A percentile compares a stretch with the other conserved stretches of the same genome.
phyloP scores from a whole-genome alignment of 140 eudicot species.

The Ambrosia hybrid region DNA sequence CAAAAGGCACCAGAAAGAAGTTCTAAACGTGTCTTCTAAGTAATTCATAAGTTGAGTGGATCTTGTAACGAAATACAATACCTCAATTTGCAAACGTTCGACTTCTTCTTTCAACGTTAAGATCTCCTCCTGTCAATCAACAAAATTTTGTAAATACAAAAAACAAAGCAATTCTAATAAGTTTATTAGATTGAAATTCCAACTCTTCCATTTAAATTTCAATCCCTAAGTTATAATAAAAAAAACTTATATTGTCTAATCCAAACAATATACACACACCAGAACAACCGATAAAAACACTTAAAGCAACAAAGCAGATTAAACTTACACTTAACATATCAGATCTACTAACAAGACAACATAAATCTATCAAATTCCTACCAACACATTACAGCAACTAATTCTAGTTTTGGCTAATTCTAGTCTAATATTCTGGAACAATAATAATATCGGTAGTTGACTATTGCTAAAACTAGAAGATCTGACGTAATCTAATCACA shows the following conservation, averaged over 20 bases:
- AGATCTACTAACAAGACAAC: neutral
- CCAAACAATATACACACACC: neutral
- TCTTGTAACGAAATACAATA: slow-evolving; percentile 20
- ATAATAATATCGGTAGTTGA: neutral
- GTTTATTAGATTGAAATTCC: neutral
- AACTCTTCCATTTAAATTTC: slow-evolving; percentile 21
- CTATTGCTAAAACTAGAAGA: slow-evolving; percentile 5
- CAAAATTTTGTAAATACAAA: slow-evolving; percentile 6
- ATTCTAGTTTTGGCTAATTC: slow-evolving; percentile 2
- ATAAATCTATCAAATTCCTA: neutral
- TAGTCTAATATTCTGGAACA: slow-evolving; percentile 6
- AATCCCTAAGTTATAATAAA: neutral
- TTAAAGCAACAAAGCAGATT: neutral
- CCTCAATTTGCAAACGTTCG: slow-evolving; percentile 61
- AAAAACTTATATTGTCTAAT: neutral
- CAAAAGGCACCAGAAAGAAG: slow-evolving; percentile 15
- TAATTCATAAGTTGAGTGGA: slow-evolving; percentile 5
- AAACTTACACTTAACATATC: slow-evolving; percentile 1
- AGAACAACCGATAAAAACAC: slow-evolving; percentile 1
- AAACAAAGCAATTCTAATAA: too few relatives aligned
- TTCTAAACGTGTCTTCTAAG: slow-evolving; percentile 13
- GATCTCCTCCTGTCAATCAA: slow-evolving; percentile 73
- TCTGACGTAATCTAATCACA: slow-evolving; percentile 10
- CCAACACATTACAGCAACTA: neutral
- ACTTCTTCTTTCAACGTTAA: slow-evolving; percentile 63